These are phyloP conservation scores for Serendipita sp. DNA, from an alignment of 768 basidiomycete genomes.

Conservation along the genomic window DNA sequence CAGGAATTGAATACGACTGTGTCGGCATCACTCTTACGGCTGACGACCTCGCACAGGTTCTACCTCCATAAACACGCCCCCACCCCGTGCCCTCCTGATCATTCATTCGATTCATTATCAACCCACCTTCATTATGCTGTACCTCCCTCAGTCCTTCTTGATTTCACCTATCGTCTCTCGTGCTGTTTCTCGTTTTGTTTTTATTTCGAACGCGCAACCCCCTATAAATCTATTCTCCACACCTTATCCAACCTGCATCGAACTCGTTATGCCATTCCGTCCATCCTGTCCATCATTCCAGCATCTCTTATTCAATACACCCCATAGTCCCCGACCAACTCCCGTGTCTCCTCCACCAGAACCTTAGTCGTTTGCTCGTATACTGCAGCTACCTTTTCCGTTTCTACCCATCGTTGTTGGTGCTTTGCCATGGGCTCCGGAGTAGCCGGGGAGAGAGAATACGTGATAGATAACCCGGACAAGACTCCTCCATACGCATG, in stretches of 20 bases:
- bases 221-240: neutral
- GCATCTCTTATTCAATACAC: neutral
- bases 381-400: conserved; percentile 22
- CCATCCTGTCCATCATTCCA: neutral
- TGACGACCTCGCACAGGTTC: neutral
- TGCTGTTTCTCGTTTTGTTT: too few species aligned
- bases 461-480: conserved; percentile 75
- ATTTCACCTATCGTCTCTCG: neutral
- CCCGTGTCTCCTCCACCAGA: conserved; percentile 15
- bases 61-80: conserved; percentile 4
- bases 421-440: conserved; percentile 2
- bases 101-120: neutral
- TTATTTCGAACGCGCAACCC: neutral
- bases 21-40: neutral
- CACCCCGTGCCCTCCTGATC: neutral
- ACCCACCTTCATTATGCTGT: neutral
- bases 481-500: conserved; percentile 89
- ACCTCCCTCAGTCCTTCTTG: neutral
- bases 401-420: conserved; percentile 17
- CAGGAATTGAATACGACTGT: neutral
- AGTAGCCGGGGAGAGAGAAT: conserved; percentile 52
- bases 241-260: neutral
- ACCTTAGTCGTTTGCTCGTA: conserved; percentile 21
- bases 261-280: neutral
- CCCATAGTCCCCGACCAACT: conserved; percentile 14